Percentiles rank a stretch among this genome's conserved stretches.
Evolutionary conservation across 345 rosid species (phyloP).

Genomic region (Eucalyptus sp.): DNA sequence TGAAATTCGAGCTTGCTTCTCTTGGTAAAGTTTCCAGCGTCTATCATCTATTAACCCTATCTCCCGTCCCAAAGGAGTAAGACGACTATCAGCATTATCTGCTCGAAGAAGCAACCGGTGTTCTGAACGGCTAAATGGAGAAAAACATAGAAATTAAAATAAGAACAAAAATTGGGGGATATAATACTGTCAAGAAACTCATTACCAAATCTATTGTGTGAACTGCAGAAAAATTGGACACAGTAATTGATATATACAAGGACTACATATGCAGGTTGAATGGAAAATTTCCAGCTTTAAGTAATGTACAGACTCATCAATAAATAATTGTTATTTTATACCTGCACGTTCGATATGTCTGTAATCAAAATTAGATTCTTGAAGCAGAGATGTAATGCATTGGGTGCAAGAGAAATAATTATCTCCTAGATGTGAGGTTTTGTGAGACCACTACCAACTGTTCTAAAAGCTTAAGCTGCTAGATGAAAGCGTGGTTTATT

Average conservation of each 20-base stretch:
- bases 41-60: slow-evolving; percentile 89
- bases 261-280: neutral
- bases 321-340: neutral
- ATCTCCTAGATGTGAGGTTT: too few relatives aligned
- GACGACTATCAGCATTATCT: slow-evolving; percentile 97
- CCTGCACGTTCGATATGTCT: neutral
- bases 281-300: neutral
- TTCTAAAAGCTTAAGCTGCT: too few relatives aligned
- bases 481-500: too few relatives aligned
- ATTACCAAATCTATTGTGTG: neutral
- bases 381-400: neutral
- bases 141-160: neutral
- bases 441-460: too few relatives aligned
- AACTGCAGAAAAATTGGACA: neutral
- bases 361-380: neutral
- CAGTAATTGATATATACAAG: neutral
- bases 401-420: neutral
- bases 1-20: slow-evolving; percentile 67
- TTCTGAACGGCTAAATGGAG: slow-evolving; percentile 71
- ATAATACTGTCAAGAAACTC: neutral
- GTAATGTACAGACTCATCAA: neutral
- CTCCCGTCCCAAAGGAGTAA: slow-evolving; percentile 86
- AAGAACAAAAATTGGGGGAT: neutral
- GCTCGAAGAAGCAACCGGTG: slow-evolving; percentile 87
- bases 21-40: slow-evolving; percentile 84